phyloP scores from a whole-genome alignment of 2,329 filamentous ascomycete species.

The Fusarium phyllophilum region DNA sequence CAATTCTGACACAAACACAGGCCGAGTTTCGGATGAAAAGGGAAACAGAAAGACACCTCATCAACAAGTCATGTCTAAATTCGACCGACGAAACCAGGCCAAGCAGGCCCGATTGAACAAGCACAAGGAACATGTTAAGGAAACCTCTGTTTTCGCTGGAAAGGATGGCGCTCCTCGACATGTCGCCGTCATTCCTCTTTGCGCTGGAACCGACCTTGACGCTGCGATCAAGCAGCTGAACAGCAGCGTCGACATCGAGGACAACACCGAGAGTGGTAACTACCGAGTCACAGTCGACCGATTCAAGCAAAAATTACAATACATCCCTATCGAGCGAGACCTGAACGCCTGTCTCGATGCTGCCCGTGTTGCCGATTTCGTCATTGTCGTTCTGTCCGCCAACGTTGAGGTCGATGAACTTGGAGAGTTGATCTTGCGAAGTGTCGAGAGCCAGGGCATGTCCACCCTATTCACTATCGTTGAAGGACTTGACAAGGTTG shows the following conservation, averaged over 20 bases:
- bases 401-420: conserved; percentile 84
- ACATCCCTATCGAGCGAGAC: conserved; percentile 78
- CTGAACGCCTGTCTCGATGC: conserved; percentile 84
- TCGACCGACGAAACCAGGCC: conserved; percentile 93
- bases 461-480: conserved; percentile 91
- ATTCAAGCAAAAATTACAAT: conserved; percentile 95
- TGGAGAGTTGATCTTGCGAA: conserved; percentile 85
- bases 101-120: conserved; percentile 89
- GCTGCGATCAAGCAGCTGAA: conserved; percentile 78
- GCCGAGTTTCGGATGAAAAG: conserved; percentile 80
- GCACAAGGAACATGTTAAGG: conserved; percentile 82
- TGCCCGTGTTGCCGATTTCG: conserved; percentile 88
- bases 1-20: conserved; percentile 54
- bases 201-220: conserved; percentile 74
- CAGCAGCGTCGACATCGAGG: conserved; percentile 80
- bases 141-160: conserved; percentile 84
- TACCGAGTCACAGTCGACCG: conserved; percentile 80
- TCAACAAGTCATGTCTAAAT: conserved; percentile 97
- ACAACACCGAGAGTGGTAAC: conserved; percentile 67
- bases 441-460: conserved; percentile 92
- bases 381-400: conserved; percentile 85
- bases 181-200: conserved; percentile 88
- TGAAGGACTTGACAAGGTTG: conserved; percentile 79
- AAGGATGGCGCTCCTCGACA: conserved; percentile 87
- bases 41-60: conserved; percentile 87